Evolutionary conservation across 163 green algal genomes (phyloP), one percentile per base, ranked within the genome.

Genomic region (Prototheca wickerhamii): DNA sequence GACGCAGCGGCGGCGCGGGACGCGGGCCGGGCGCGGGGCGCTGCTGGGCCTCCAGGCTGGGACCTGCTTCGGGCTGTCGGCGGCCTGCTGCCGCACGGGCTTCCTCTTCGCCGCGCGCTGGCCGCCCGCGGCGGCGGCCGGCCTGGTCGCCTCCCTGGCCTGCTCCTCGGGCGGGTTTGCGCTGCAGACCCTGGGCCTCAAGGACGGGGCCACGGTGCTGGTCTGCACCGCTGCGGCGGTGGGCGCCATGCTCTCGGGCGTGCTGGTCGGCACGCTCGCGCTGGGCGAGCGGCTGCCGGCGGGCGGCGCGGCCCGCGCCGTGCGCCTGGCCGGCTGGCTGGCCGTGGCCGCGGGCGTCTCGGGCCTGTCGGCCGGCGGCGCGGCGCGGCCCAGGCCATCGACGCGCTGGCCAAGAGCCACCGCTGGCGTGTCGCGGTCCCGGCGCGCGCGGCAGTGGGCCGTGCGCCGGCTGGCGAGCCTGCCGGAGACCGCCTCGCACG

Each of bases 161-260:
- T 61, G 89, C 30, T 86, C 79, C 30, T 72, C 66, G 29, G 56
- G 37, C 40, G 86, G 86, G 26, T 88, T 92, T 50, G 60, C 84
- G 5, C 76, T 81, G 54, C 86, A 93, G 74, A 92, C 85, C 4
- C 58, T 64, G 10, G 86, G 80, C 18, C 72, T 93, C 25, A 88
- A 89, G 60, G 80, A 91, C 32, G 86, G 86, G 43, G 12, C 51
- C 18, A 62, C 68, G 40, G 64, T 75, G 18, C 42, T 76, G 12
- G 80, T 93, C 40, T 86, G 81, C 73, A 89, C 84, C 28, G 78
- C 66, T 34, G 81, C 78, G 25, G 76, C 81, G n/a, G 86, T 91
- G n/a, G 69, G 78, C 4, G 69, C 76, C 59, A 92, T 93, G 74
- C 61, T 85, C 23, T 78, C 74, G 23, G 86, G 83, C 8, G 81